Evolutionary conservation across 169 alveolate genomes (phyloP).

Genomic region (Perkinsus olseni): DNA sequence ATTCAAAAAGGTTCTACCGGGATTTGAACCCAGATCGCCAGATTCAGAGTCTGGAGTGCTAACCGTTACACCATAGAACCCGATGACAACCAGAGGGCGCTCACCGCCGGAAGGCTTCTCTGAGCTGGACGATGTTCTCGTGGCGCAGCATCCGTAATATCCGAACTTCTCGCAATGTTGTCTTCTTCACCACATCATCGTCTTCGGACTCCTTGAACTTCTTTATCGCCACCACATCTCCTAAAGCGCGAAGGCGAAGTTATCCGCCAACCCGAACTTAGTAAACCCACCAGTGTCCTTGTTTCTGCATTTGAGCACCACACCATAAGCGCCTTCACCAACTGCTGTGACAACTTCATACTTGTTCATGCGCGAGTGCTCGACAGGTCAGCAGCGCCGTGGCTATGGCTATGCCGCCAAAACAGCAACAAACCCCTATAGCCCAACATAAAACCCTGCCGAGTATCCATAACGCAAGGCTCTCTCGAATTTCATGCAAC

Average conservation of each 20-base stretch:
- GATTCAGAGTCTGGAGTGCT: background rate
- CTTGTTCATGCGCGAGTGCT: constrained; percentile 52
- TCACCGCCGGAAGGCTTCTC: constrained; percentile 73
- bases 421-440: background rate
- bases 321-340: constrained; percentile 90
- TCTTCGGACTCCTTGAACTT: constrained; percentile 80
- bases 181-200: constrained; percentile 68
- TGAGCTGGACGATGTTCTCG: constrained; percentile 72
- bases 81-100: background rate
- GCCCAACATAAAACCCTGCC: too few species aligned
- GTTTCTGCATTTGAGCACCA: constrained; percentile 80
- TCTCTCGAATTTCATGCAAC: background rate
- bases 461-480: background rate
- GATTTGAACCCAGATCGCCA: background rate
- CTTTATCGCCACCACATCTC: constrained; percentile 76
- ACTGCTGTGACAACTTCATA: constrained; percentile 51
- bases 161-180: constrained; percentile 78
- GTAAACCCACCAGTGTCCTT: constrained; percentile 53
- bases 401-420: too few species aligned
- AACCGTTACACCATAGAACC: constrained; percentile 3
- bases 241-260: background rate
- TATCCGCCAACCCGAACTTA: background rate
- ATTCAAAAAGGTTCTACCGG: background rate
- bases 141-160: constrained; percentile 73
- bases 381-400: too few species aligned